phyloP scores from a whole-genome alignment of 371 early-diverging fungal species.

The Mortierella sp. region DNA sequence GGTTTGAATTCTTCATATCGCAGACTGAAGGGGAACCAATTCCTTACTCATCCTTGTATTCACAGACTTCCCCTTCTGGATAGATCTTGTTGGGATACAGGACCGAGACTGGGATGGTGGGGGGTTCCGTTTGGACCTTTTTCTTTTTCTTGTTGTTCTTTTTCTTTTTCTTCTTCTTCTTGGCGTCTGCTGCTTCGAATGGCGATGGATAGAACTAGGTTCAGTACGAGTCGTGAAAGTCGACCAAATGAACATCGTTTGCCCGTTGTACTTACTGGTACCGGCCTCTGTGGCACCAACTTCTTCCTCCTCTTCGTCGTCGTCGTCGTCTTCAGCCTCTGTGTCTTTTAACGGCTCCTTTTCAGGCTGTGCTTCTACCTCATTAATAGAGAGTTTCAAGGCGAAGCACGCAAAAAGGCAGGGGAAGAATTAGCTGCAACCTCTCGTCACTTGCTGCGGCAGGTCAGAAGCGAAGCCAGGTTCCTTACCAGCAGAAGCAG shows the following conservation, averaged over 20 bases:
- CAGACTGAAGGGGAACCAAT: not conserved
- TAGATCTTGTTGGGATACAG: conserved; percentile 73
- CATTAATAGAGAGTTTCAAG: too few species aligned
- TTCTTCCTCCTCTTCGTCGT: conserved; percentile 30
- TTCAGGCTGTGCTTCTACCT: conserved; percentile 1
- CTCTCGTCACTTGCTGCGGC: not conserved
- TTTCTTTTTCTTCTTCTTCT: conserved; percentile 77
- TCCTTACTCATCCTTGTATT: conserved; percentile 82
- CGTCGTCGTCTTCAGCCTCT: conserved; percentile 23
- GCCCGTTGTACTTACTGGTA: not conserved
- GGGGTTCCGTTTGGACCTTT: conserved; percentile 73
- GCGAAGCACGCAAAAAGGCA: too few species aligned
- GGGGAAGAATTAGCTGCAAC: not conserved
- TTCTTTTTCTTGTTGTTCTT: conserved; percentile 73
- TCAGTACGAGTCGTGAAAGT: too few species aligned
- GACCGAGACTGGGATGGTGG: conserved; percentile 79
- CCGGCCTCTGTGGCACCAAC: not conserved
- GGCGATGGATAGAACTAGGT: too few species aligned
- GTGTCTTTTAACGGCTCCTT: conserved; percentile 1
- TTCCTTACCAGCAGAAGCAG: too few species aligned
- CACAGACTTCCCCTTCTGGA: conserved; percentile 76
- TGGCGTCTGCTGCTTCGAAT: conserved; percentile 16
- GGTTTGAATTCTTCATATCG: too few species aligned
- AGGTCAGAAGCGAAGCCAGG: too few species aligned
- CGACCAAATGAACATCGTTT: too few species aligned